A percentile compares a stretch with the other conserved stretches of the same genome.
Evolutionary conservation across 768 basidiomycete species (phyloP).

Genomic region (Naganishia friedmannii): DNA sequence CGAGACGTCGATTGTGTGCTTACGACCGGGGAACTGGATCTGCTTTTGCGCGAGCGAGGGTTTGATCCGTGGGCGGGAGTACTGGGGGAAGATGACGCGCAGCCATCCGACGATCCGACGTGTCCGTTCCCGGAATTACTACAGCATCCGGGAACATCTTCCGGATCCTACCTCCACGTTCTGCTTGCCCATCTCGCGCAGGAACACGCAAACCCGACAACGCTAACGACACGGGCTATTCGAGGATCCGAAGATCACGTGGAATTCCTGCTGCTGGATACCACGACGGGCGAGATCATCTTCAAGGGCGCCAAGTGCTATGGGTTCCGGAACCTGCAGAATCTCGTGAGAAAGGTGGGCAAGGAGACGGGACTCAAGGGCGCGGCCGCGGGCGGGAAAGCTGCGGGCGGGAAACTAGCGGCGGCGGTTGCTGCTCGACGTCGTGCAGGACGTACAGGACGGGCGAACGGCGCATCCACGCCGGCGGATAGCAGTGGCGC

Average conservation of each 20-base stretch:
- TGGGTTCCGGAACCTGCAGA: conserved; percentile 95
- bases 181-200: conserved; percentile 62
- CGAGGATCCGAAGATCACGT: conserved; percentile 51
- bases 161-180: conserved; percentile 85
- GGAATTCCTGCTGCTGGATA: conserved; percentile 53
- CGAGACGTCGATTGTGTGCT: conserved; percentile 96
- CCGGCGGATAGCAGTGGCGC: conserved; percentile 34
- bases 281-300: conserved; percentile 61
- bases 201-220: conserved; percentile 39
- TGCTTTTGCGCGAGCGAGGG: conserved; percentile 74
- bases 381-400: conserved; percentile 51
- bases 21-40: conserved; percentile 88
- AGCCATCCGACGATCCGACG: background rate
- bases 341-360: conserved; percentile 89
- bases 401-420: conserved; percentile 41
- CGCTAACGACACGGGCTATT: conserved; percentile 42
- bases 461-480: conserved; percentile 21
- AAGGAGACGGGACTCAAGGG: conserved; percentile 75
- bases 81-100: conserved; percentile 55
- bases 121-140: conserved; percentile 68
- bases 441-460: conserved; percentile 33
- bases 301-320: conserved; percentile 95
- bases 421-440: conserved; percentile 47
- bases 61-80: conserved; percentile 70
- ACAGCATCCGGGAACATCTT: conserved; percentile 75